phyloP scores from a whole-genome alignment of 805 yeast species.

The Saccharomycopsis javanensis region DNA sequence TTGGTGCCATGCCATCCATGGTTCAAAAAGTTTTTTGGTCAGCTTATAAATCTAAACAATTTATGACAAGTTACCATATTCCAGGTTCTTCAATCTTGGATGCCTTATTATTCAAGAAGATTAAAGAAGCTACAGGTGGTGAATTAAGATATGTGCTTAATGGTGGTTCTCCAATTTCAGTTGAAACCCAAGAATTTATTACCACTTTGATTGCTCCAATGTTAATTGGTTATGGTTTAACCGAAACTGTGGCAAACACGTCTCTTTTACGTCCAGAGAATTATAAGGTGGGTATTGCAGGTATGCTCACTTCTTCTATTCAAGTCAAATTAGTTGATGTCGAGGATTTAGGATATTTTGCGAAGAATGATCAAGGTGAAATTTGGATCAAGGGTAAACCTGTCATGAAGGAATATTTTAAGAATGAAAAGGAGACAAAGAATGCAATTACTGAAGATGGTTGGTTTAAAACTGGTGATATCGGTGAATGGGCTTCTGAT shows the following conservation, averaged over 20 bases:
- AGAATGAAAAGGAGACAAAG: conserved; percentile 72
- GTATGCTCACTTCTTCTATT: conserved; percentile 72
- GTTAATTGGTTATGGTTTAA: conserved; percentile 91
- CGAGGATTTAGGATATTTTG: conserved; percentile 81
- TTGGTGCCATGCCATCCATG: conserved; percentile 52
- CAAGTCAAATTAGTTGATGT: conserved; percentile 88
- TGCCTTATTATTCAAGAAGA: conserved; percentile 68
- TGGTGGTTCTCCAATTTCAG: conserved; percentile 89
- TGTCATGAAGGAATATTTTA: conserved; percentile 68
- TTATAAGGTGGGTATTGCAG: conserved; percentile 69
- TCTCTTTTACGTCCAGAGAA: conserved; percentile 54
- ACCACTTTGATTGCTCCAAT: conserved; percentile 70
- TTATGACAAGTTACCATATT: conserved; percentile 51
- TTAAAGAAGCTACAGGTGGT: conserved; percentile 94
- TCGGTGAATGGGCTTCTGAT: conserved; percentile 76
- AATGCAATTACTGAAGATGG: conserved; percentile 71
- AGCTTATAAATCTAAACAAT: conserved; percentile 66
- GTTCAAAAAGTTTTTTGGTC: conserved; percentile 83
- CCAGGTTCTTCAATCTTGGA: conserved; percentile 73
- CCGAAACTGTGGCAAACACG: conserved; percentile 91
- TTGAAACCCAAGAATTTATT: conserved; percentile 74
- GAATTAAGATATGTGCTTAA: conserved; percentile 59
- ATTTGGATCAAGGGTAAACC: conserved; percentile 68
- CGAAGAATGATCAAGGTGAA: conserved; percentile 91
- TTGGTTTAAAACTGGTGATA: conserved; percentile 96